phyloP scores from a whole-genome alignment of 1,139 yeast species.

The Kodamaea sp. region DNA sequence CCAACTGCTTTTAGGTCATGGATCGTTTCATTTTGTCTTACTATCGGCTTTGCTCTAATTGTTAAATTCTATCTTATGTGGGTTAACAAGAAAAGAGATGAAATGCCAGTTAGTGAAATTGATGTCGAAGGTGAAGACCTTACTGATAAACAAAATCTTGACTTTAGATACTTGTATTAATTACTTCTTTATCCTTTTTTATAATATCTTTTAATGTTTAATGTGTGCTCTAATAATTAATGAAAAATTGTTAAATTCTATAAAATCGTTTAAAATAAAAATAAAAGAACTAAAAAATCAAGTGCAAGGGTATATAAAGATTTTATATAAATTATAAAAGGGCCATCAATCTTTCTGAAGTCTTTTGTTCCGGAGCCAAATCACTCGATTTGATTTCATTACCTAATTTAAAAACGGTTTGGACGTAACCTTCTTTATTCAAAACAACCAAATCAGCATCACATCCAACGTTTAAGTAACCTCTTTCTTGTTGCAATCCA shows the following conservation, averaged over 20 bases:
- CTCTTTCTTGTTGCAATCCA: constrained; percentile 43
- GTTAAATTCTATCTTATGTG: constrained; percentile 6
- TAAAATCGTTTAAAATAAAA: no score
- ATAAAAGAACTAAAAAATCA: no score
- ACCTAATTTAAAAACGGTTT: constrained; percentile 52
- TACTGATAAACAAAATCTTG: constrained; percentile 5
- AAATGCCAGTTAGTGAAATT: not conserved
- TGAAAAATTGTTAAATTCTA: no score
- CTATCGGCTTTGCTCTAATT: constrained; percentile 6
- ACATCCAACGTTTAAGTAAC: constrained; percentile 51
- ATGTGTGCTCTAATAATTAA: not conserved
- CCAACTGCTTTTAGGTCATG: constrained; percentile 11
- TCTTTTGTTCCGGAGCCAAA: constrained; percentile 7
- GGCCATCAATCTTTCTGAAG: constrained; percentile 9
- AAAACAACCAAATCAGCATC: constrained; percentile 59
- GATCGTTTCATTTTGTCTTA: constrained; percentile 8
- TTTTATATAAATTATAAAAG: constrained; percentile 8
- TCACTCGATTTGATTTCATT: constrained; percentile 23
- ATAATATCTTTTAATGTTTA: not conserved
- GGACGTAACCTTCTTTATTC: constrained; percentile 43
- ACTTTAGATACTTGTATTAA: constrained; percentile 4
- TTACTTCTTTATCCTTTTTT: not conserved
- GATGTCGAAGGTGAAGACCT: constrained; percentile 2
- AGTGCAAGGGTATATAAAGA: not conserved
- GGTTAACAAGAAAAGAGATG: constrained; percentile 6